Evolutionary conservation across 306 rosid species (phyloP), one percentile per base, ranked within the genome.

Genomic region (Cucumis melo): DNA sequence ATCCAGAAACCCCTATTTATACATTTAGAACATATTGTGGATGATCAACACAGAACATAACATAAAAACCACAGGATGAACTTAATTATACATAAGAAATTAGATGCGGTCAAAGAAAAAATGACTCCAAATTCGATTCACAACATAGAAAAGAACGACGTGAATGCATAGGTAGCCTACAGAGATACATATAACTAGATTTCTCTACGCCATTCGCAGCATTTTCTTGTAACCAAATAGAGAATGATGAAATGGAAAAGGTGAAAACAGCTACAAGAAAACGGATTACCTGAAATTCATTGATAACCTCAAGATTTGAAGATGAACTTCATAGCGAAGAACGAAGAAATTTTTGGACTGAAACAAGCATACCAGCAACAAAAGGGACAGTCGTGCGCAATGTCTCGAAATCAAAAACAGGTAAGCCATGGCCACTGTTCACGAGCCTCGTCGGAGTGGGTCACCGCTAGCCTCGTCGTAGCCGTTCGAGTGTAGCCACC

Each of bases 171-270:
- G 53, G 13, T 17, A 46, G 16, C 32, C 2, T 60, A 23, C 19
- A 5, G 74, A 41, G 48, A 24, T 21, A 41, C 7, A 42, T 7
- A 41, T 12, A 4, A 42, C 11, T 23, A 46, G 23, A 70, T 70
- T 46, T 46, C 36, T 44, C 5, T 44, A 23, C 21, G 8, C 0
- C 6, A 42, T 42, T 44, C 14, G 58, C 39, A 21, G 75, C 39
- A 70, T 73, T 76, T 76, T 84, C 42, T 61, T 1, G 72, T 15
- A 39, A 71, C 81, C 86, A 78, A 79, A 78, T 2, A 70, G 63
- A 41, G 80, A 74, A 27, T 54, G 70, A 16, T 7, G 51, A 29
- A 24, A 32, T 14, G 75, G 21, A 36, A 14, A 61, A 19, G 0
- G 10, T 4, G 7, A 11, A 55, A 74, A 54, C 17, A 46, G 62